Base-by-base conservation (phyloP, 176 grass and related monocot genomes). In the Musa beccarii region DNA sequence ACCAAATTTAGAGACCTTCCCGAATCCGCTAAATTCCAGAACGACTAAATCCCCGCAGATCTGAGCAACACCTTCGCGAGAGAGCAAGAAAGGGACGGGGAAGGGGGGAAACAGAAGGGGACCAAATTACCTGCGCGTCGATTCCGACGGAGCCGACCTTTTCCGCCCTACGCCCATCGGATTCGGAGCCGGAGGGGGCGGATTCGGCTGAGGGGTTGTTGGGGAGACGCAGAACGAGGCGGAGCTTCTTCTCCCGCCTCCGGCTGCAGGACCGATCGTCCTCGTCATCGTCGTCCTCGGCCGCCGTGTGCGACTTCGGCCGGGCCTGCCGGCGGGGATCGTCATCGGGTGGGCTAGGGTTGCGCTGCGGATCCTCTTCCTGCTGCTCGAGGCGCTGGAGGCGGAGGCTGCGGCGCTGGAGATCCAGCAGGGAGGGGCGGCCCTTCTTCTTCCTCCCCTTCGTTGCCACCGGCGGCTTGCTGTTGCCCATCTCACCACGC, bases 171-270 rank as follows among this genome's bases (percentile, higher is more conserved):
- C 66, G 66, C 10, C 9, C 16, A 75, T 69, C 80, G 13, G 87
- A 87, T 81, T 82, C 90, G 80, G 82, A 80, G 67, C 78, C 66
- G 66, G 76, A 79, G 63, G 63, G 75, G 64, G 73, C 68, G 2
- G 84, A 63, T 13, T 81, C 67, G 19, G 86, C 80, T 76, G 84
- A 50, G 23, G 21, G 57, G 69, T 49, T 43, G 51, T 68, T 51
- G 15, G 69, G 79, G 43, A 73, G 56, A 14, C 79, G 79, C 10
- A 87, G 80, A 50, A 99, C 91, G 71, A 87, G 80, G 14, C 96
- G 88, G 20, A 99, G 83, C 89, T 99, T 99, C 86, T 88, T 99
- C 88, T 89, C 88, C 72, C 84, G 85, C 22, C 96, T 83, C 34
- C 67, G 69, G 2, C 26, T 51, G 9, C 52, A 70, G 79, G 63